Base-by-base conservation (phyloP, 345 rosid genomes). In the Citrus cavaleriei region DNA sequence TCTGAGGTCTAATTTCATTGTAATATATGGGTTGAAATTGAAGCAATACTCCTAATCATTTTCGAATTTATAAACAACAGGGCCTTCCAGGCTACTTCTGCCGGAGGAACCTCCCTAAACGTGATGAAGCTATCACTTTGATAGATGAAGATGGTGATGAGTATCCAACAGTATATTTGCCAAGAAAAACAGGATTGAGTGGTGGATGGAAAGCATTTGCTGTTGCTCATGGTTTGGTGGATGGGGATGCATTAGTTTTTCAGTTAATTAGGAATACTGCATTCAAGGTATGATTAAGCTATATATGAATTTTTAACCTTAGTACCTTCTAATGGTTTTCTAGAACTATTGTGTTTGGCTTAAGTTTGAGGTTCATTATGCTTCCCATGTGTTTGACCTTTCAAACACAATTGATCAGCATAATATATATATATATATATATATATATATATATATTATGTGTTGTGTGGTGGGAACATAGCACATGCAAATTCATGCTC, bases 131-230 rank as follows among this genome's bases (percentile, higher is more conserved):
- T 7, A 64, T 91, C 19, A 85, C 88, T 54, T 68, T 85, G 81
- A 83, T 89, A 25, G 88, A 87, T 63, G 92, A 89, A 76, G 80
- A 83, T 7, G 92, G 84, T 0, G 57, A 82, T 19, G 88, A 84
- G 81, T 85, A 81, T 82, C 90, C 81, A 10, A 85, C 89, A 2
- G 78, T 84, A 35, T 91, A 90, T 78, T 73, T 90, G 77, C 81
- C 90, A 13, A 77, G 81, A 65, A 87, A 87, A 76, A 78, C 82
- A 2, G 93, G 93, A 66, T 86, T 93, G 10, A 90, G 92, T 21
- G 95, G 93, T 80, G 97, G 95, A 40, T 91, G 97, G 94, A 91
- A 84, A 84, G 89, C 88, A n/a, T 90, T 93, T 76, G 86, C 93
- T 0, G 87, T 85, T 40, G 90, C 90, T 83, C 95, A 93, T 78